A percentile compares a stretch with the other conserved stretches of the same genome.
Evolutionary conservation across 208 protist species (phyloP).

Genomic region (Wallacemonas sp.): DNA sequence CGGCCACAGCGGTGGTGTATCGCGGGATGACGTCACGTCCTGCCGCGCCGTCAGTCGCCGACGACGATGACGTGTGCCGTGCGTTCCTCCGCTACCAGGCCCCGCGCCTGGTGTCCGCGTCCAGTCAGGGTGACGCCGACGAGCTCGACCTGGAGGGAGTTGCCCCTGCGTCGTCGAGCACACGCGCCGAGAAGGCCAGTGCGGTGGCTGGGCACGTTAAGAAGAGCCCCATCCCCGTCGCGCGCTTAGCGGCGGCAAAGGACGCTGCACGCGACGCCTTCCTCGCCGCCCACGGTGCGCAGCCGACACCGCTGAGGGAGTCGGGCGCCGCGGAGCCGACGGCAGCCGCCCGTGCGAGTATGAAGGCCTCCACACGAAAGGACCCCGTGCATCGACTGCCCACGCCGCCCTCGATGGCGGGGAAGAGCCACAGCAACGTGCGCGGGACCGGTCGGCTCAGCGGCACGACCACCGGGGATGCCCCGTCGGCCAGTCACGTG

Average conservation of each 20-base stretch:
- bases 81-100: constrained; percentile 18
- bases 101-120: not conserved
- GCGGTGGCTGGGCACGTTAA: not conserved
- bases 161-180: not conserved
- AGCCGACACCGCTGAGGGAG: not conserved
- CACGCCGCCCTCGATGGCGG: not conserved
- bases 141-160: too few species aligned
- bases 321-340: not conserved
- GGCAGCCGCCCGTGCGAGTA: not conserved
- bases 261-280: constrained; percentile 20
- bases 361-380: not conserved
- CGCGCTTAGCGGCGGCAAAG: constrained; percentile 20
- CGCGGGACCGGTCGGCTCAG: not conserved
- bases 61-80: not conserved
- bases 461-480: not conserved
- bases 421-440: not conserved
- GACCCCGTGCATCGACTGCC: constrained; percentile 13
- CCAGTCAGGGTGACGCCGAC: not conserved
- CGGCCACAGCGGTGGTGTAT: too few species aligned
- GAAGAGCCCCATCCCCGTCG: constrained; percentile 13
- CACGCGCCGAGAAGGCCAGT: not conserved
- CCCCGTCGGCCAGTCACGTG: not conserved
- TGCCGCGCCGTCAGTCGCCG: not conserved
- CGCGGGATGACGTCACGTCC: not conserved
- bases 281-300: not conserved